phyloP scores from a whole-genome alignment of 2,329 filamentous ascomycete genomes.

The Fusarium fracticaudum region DNA sequence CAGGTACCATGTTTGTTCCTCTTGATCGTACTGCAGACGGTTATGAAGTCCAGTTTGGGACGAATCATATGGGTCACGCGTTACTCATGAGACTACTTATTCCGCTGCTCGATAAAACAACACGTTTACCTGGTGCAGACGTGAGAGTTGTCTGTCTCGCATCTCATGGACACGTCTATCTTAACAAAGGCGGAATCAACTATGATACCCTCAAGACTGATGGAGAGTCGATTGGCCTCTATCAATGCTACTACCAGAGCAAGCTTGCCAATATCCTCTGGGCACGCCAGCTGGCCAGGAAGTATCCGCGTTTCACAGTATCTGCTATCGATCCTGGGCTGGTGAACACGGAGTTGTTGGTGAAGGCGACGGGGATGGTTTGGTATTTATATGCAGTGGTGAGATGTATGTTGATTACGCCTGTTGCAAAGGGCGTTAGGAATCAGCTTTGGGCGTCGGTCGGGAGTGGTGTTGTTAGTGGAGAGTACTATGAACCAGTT shows the following conservation, averaged over 20 bases:
- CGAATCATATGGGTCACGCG: not conserved
- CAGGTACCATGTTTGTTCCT: not conserved
- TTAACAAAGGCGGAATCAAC: not conserved
- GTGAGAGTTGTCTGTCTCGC: not conserved
- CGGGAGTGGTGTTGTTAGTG: not conserved
- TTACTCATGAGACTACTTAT: fast-evolving
- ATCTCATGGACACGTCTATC: not conserved
- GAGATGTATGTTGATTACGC: not conserved
- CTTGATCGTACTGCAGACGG: not conserved
- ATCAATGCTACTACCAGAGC: not conserved
- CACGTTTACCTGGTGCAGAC: not conserved
- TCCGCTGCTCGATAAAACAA: not conserved
- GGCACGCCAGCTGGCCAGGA: not conserved
- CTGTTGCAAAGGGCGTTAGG: not conserved
- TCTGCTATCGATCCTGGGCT: not conserved
- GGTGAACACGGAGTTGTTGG: not conserved
- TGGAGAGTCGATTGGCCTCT: not conserved
- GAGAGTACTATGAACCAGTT: not conserved
- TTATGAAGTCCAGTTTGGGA: not conserved
- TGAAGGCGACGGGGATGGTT: not conserved
- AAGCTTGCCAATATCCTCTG: not conserved
- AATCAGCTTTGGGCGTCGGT: not conserved
- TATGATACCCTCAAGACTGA: not conserved
- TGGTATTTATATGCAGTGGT: not conserved
- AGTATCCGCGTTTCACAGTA: not conserved